phyloP scores from a whole-genome alignment of 225 moss, liverwort and hornwort genomes.

The Polytrichum formosum region DNA sequence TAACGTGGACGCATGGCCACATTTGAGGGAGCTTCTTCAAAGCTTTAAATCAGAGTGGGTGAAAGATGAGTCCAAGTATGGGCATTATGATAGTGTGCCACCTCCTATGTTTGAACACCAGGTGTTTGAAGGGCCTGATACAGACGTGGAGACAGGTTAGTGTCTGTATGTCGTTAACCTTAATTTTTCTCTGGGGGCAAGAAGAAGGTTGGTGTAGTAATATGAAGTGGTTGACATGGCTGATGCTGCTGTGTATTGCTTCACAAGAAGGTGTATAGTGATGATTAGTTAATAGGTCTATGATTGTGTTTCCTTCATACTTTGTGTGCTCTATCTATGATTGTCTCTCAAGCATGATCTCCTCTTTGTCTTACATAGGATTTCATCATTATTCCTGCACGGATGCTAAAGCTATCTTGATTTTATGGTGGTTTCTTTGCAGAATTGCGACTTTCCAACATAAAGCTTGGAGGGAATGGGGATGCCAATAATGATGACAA shows the following conservation, averaged over 20 bases:
- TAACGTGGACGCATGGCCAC: slow-evolving; percentile 92
- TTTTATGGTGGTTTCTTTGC: slow-evolving; percentile 1
- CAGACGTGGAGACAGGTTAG: slow-evolving; percentile 94
- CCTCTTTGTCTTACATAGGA: not conserved
- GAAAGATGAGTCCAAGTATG: slow-evolving; percentile 96
- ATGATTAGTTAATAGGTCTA: no score
- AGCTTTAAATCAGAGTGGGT: slow-evolving; percentile 94
- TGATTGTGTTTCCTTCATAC: no score
- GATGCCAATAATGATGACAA: slow-evolving; percentile 89
- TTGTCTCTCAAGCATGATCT: not conserved
- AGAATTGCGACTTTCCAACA: slow-evolving; percentile 86
- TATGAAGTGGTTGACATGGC: no score
- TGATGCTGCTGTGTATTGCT: no score
- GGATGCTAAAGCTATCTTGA: not conserved
- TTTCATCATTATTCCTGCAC: not conserved
- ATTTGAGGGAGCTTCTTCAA: slow-evolving; percentile 90
- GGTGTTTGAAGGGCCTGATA: slow-evolving; percentile 95
- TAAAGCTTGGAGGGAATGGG: slow-evolving; percentile 71
- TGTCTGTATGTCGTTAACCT: slow-evolving; percentile 1
- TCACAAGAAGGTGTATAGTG: no score
- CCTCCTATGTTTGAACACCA: slow-evolving; percentile 84
- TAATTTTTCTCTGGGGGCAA: no score
- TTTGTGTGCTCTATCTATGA: no score
- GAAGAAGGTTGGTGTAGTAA: no score
- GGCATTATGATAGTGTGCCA: slow-evolving; percentile 82